Evolutionary conservation across 352 stramenopile genomes (phyloP).

Genomic region (Globisporangium nodosum): DNA sequence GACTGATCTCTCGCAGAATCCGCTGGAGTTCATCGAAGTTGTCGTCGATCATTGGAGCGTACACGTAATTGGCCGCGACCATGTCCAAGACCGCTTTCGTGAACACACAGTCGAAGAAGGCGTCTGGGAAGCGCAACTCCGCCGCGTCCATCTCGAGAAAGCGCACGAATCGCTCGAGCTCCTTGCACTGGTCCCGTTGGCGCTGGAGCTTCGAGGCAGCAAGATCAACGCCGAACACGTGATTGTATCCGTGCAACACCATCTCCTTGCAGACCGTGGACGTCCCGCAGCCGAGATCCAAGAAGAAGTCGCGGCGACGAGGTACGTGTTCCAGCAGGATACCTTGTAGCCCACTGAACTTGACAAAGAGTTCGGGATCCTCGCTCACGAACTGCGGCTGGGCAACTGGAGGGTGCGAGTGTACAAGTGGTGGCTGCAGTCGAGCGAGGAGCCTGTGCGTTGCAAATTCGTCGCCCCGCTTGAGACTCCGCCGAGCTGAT

Average conservation of each 20-base stretch:
- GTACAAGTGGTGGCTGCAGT: not conserved
- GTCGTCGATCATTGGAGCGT: not conserved
- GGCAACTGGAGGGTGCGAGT: not conserved
- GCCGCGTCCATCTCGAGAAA: conserved; percentile 17
- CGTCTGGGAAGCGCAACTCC: conserved; percentile 16
- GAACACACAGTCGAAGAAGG: conserved; percentile 22
- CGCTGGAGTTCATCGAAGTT: conserved; percentile 10
- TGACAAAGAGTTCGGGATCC: conserved; percentile 5
- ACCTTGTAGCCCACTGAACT: conserved; percentile 5
- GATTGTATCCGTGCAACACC: conserved; percentile 19
- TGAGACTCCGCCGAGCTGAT: not conserved
- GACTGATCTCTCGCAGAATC: conserved; percentile 16
- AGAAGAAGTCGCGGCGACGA: conserved; percentile 5
- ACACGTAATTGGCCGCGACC: conserved; percentile 13
- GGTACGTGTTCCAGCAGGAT: conserved; percentile 8
- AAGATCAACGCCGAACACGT: conserved; percentile 20
- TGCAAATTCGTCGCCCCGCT: not conserved
- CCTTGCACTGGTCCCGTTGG: conserved; percentile 10
- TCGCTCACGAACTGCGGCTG: conserved; percentile 1
- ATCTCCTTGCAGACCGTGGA: conserved; percentile 25
- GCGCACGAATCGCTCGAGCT: conserved; percentile 13
- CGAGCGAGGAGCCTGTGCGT: not conserved
- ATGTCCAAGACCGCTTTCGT: conserved; percentile 25
- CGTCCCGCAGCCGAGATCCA: conserved; percentile 29
- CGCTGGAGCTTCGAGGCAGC: conserved; percentile 12